Base-by-base conservation (phyloP, 164 flowering plant species). In the Stephania japonica region DNA sequence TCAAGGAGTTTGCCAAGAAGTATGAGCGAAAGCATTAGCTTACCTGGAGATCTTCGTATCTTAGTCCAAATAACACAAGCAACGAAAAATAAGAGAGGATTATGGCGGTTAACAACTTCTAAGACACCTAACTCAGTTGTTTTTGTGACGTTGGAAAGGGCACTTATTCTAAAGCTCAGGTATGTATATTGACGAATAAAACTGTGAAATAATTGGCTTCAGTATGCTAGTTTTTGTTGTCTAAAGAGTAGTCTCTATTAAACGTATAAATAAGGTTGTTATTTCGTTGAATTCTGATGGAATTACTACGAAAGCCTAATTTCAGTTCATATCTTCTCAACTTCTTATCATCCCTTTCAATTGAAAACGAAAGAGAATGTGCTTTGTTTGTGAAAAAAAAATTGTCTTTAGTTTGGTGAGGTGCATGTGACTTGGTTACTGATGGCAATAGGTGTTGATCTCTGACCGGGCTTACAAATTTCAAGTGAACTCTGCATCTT, bases 1-100 rank as follows among this genome's bases (percentile, higher is more conserved):
- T 90, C 62, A 87, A 86, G 72, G 86, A 90, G 11, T 87, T 92
- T 70, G 93, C 97, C 44, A 83, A 88, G 78, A 92, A 92, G 75
- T 92, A 90, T 78, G 85, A 85, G 68, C 84, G 83, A 77, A 77
- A 79, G 70, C 11, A 82, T 70, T 81, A 70, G 24, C 49, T 14
- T 6, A 9, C 21, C 67, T 11, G 21, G 32, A 19, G 5, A 62
- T 73, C 65, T 50, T 41, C 53, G 70, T 50, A 65, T 69, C 64
- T 42, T 18, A 32, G 24, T 25, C 24, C 16, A 44, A 63, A 24
- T 69, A 53, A 59, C 68, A 23, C 19, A 26, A 65, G 68, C 50
- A 65, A 49, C 2, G 67, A 56, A 69, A 73, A 62, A 70, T 44
- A n/a, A 38, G 49, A 68, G 49, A 64, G 47, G 65, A 11, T 71